Base-by-base conservation (phyloP, 108 stramenopile species). In the Fistulifera pelliculosa region DNA sequence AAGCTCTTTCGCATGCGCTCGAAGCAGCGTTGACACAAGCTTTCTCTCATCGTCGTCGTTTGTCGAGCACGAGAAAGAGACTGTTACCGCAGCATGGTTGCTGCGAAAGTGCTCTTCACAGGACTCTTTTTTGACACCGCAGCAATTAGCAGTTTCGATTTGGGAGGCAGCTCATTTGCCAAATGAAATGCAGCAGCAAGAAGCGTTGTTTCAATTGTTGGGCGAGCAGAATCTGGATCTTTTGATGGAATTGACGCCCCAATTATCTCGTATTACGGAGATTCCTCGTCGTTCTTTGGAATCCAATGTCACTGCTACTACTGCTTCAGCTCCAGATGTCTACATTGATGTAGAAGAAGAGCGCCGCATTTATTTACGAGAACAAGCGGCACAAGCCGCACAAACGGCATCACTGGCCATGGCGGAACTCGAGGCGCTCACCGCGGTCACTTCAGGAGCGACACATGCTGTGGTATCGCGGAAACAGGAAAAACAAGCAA, bases 301-400 rank as follows among this genome's bases (percentile, higher is more conserved):
- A 21, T 49, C 26, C 14, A 22, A n/a, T 26, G 39, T 35, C 17
- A 42, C 38, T 19, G 3, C 54, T 31, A n/a, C 42, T 23, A 54
- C 41, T 18, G 7, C 38, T 47, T 41, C 27, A 14, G 22, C 60
- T 18, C 43, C 42, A 7, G 31, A 24, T 15, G 58, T 60, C 1
- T 22, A 21, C 14, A 48, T 68, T 12, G 74, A 76, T 50, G 41
- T 62, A 10, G 71, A 52, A 26, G 69, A 69, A 61, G 74, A 61
- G 49, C 38, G 52, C 15, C 69, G 81, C 13, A 64, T 67, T 28
- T 27, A 38, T 23, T 48, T 88, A 17, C 56, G 74, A 27, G 67
- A 79, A 25, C 75, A 82, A 48, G 87, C 83, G 3, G 56, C 60
- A 31, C 75, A 81, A 17, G 79, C 87, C n/a, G 70, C 69, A 8